A percentile compares a stretch with the other conserved stretches of the same genome.
Evolutionary conservation across 495 filamentous ascomycete species (phyloP).

Genomic region (Glarea lozoyensis): DNA sequence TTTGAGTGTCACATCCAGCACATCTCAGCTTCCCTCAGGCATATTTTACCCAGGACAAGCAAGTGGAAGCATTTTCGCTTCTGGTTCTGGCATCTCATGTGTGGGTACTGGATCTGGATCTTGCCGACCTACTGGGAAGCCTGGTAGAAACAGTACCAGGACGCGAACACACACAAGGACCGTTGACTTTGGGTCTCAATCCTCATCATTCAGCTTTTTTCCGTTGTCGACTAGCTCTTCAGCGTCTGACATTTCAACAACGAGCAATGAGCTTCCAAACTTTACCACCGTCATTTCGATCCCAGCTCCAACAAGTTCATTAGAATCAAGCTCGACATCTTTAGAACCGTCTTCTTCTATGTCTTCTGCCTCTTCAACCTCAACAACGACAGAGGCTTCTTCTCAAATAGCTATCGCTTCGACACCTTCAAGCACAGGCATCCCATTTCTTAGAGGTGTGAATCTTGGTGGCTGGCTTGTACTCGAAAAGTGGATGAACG

Average conservation of each 20-base stretch:
- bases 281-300: neutral
- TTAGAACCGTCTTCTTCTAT: neutral
- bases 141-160: too few species aligned
- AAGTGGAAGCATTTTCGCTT: neutral
- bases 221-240: neutral
- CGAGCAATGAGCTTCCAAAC: neutral
- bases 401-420: neutral
- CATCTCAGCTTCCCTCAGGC: conserved; percentile 3
- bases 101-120: neutral
- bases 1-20: neutral
- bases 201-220: too few species aligned
- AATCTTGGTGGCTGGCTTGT: conserved; percentile 30
- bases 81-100: neutral
- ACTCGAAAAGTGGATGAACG: conserved; percentile 29
- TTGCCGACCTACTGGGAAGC: neutral
- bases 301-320: neutral
- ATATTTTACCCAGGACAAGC: neutral
- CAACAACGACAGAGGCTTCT: neutral
- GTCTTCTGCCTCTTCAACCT: neutral
- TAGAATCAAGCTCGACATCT: neutral
- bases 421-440: neutral
- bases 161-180: too few species aligned
- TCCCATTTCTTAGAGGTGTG: conserved; percentile 16
- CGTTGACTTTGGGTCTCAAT: too few species aligned
- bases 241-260: neutral